Conservation (phyloP, 2,329 filamentous ascomycete genomes). For the Dothistroma septosporum region DNA sequence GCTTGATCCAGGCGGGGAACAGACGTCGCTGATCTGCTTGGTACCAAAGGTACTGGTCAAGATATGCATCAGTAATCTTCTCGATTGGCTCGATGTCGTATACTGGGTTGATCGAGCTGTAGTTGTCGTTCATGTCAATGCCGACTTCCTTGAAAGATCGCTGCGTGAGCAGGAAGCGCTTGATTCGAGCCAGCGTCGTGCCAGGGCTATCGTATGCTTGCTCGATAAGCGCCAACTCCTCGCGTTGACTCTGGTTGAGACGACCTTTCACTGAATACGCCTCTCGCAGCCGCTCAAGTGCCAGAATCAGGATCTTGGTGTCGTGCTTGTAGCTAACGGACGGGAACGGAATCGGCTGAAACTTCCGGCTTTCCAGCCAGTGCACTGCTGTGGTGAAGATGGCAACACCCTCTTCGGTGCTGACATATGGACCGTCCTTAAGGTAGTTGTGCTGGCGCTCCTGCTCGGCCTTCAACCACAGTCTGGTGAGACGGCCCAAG, state of each 20-base stretch:
- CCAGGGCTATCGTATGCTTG: constrained; percentile 98
- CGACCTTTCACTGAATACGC: constrained; percentile 97
- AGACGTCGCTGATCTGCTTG: constrained; percentile 95
- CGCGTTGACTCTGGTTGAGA: constrained; percentile 93
- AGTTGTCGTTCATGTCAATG: constrained; percentile 99
- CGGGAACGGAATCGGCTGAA: constrained; percentile 96
- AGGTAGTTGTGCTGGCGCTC: constrained; percentile 99
- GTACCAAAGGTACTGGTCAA: constrained; percentile 99
- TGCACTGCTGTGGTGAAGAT: constrained; percentile 99
- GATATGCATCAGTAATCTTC: constrained; percentile 97
- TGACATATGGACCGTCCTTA: constrained; percentile 98
- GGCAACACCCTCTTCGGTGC: constrained; percentile 94
- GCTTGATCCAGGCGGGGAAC: constrained; percentile 98
- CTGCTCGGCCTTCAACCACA: constrained; percentile 98
- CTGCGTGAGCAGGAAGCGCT: constrained; percentile 93
- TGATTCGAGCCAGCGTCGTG: constrained; percentile 92
- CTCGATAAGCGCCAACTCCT: constrained; percentile 93
- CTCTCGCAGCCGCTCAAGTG: constrained; percentile 85
- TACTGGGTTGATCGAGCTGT: constrained; percentile 97
- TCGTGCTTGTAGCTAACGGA: constrained; percentile 99
- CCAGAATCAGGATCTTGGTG: constrained; percentile 96
- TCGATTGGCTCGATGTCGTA: constrained; percentile 99
- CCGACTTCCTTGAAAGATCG: constrained; percentile 98
- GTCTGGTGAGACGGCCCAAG: constrained; percentile 82
- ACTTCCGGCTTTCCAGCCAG: constrained; percentile 97